These are phyloP conservation scores for Neonectria magnoliae DNA, from an alignment of 2,329 filamentous ascomycete species.

Conservation along the genomic window DNA sequence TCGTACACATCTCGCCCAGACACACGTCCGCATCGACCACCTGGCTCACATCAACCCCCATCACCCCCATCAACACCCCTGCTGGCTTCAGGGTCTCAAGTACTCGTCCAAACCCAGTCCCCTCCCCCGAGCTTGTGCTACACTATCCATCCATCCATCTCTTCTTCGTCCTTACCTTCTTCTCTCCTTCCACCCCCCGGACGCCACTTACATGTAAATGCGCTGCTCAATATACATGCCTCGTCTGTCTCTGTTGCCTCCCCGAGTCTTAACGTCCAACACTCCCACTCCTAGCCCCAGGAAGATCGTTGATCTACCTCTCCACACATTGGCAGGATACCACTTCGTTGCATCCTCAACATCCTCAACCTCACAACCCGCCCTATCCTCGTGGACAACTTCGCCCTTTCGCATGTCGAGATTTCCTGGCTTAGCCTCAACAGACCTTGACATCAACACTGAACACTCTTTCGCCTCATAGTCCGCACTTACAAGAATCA, in stretches of 20 bases:
- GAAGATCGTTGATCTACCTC: slow-evolving; percentile 22
- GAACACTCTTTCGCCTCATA: slow-evolving; percentile 9
- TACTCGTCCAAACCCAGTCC: slow-evolving; percentile 35
- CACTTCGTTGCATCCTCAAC: slow-evolving; percentile 12
- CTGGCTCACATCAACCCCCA: slow-evolving; percentile 14
- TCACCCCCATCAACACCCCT: slow-evolving; percentile 35
- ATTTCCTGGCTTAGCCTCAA: slow-evolving; percentile 20
- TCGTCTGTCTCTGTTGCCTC: slow-evolving; percentile 11
- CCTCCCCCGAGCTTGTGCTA: slow-evolving; percentile 29
- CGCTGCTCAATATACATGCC: slow-evolving; percentile 28
- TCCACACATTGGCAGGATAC: slow-evolving; percentile 5
- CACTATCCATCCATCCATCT: slow-evolving; percentile 31
- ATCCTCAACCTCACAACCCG: slow-evolving; percentile 16
- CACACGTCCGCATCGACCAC: slow-evolving; percentile 23
- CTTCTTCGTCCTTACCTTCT: slow-evolving; percentile 28
- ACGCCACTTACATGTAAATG: slow-evolving; percentile 39
- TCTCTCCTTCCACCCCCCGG: slow-evolving; percentile 28
- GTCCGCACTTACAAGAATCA: slow-evolving; percentile 16
- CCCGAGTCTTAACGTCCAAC: slow-evolving; percentile 30
- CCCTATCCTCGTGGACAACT: slow-evolving; percentile 13
- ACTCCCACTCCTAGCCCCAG: slow-evolving; percentile 16
- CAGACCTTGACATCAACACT: slow-evolving; percentile 20
- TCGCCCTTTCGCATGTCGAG: slow-evolving; percentile 22
- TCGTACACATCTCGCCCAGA: slow-evolving; percentile 2
- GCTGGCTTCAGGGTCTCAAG: slow-evolving; percentile 39